phyloP scores from a whole-genome alignment of 176 grass and related monocot genomes.

The Raddia distichophylla region DNA sequence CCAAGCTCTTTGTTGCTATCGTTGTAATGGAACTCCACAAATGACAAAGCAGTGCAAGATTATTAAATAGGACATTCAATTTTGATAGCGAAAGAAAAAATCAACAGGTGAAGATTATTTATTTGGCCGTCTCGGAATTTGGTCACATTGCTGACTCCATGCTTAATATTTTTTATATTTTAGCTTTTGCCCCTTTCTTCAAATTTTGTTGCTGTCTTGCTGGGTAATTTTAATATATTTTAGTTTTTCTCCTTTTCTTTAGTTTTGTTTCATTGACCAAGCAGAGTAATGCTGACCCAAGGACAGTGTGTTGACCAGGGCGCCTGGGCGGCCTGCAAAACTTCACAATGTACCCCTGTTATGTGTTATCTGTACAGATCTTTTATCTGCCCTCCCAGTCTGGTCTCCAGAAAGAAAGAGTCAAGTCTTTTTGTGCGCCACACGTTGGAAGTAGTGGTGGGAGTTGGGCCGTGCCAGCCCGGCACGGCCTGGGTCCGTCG shows the following conservation, averaged over 20 bases:
- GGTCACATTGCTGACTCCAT: neutral
- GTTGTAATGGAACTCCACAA: neutral
- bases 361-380: neutral
- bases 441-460: too few relatives aligned
- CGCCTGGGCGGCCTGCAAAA: neutral
- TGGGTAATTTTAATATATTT: slow-evolving; percentile 15
- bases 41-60: neutral
- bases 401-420: too few relatives aligned
- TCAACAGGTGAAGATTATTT: neutral
- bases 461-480: too few relatives aligned
- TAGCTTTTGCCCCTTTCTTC: neutral
- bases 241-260: neutral
- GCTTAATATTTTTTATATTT: slow-evolving; percentile 6
- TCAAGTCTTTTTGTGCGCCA: too few relatives aligned
- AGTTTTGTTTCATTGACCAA: neutral
- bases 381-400: too few relatives aligned
- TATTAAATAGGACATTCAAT: neutral
- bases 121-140: neutral
- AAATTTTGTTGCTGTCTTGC: neutral
- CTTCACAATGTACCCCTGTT: neutral
- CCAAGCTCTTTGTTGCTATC: neutral
- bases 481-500: too few relatives aligned
- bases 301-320: neutral
- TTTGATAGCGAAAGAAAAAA: neutral
- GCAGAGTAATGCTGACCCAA: neutral